phyloP scores from a whole-genome alignment of 805 yeast genomes.

The Wickerhamomyces subpelliculosus region DNA sequence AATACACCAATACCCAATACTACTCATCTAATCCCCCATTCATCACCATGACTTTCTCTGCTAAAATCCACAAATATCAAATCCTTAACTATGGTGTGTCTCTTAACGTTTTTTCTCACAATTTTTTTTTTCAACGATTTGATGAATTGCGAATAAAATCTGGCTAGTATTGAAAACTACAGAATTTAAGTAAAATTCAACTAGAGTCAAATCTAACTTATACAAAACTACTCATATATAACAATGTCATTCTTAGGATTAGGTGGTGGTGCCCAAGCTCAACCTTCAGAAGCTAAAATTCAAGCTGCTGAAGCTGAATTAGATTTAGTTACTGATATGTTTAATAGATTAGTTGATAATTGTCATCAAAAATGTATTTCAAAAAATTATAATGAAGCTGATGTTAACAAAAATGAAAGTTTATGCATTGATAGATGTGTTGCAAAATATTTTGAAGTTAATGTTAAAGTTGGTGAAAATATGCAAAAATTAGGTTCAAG shows the following conservation, averaged over 20 bases:
- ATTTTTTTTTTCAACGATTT: too few species aligned
- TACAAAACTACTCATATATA: neutral
- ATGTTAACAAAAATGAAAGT: constrained; percentile 71
- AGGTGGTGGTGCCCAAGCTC: constrained; percentile 67
- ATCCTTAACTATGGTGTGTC: too few species aligned
- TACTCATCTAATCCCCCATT: too few species aligned
- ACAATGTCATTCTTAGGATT: constrained; percentile 68
- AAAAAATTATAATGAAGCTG: constrained; percentile 60
- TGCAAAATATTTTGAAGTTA: constrained; percentile 88
- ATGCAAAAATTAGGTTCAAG: constrained; percentile 46
- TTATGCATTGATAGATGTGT: constrained; percentile 94
- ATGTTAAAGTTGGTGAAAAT: constrained; percentile 87
- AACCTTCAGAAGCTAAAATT: constrained; percentile 67
- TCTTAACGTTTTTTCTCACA: too few species aligned
- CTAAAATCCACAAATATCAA: too few species aligned
- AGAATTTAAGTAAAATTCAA: too few species aligned
- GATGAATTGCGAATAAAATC: too few species aligned
- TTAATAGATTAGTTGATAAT: constrained; percentile 83
- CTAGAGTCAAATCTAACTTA: too few species aligned
- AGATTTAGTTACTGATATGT: constrained; percentile 97
- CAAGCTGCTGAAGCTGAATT: constrained; percentile 94
- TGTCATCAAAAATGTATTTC: constrained; percentile 85
- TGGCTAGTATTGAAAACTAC: too few species aligned
- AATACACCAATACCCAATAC: too few species aligned
- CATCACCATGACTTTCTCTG: too few species aligned